A percentile compares a stretch with the other conserved stretches of the same genome.
Conservation (phyloP, 306 rosid genomes). For the Cotoneaster glaucophyllus region DNA sequence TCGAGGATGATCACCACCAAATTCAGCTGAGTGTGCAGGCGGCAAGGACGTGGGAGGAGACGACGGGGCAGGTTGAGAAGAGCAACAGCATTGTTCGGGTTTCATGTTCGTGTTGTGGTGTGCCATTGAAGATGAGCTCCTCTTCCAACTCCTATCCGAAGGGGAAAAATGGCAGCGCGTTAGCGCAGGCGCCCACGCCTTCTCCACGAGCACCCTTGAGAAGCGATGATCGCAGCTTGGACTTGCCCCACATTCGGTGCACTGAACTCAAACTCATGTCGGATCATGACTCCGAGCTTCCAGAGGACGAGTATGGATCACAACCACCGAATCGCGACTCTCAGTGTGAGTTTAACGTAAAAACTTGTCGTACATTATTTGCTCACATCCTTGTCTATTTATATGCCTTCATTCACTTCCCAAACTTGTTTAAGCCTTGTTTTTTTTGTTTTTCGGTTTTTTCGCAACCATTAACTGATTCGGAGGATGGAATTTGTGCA, state of each 20-base stretch:
- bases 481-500: constrained; percentile 3
- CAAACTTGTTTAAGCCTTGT: not conserved
- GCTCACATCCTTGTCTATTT: not conserved
- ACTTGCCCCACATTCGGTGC: constrained; percentile 41
- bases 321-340: constrained; percentile 11
- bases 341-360: constrained; percentile 29
- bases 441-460: not conserved
- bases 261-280: constrained; percentile 32
- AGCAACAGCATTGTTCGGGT: constrained; percentile 3
- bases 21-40: constrained; percentile 36
- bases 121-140: constrained; percentile 42
- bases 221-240: constrained; percentile 31
- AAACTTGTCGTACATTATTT: not conserved
- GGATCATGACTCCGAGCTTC: constrained; percentile 26
- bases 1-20: constrained; percentile 46
- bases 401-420: not conserved
- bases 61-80: constrained; percentile 25
- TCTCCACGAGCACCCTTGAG: constrained; percentile 56
- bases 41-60: constrained; percentile 30
- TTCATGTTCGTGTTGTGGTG: constrained; percentile 73
- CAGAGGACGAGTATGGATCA: constrained; percentile 31
- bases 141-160: constrained; percentile 9
- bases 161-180: constrained; percentile 17
- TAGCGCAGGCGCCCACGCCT: constrained; percentile 50
- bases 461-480: not conserved